Evolutionary conservation across 768 basidiomycete species (phyloP), one percentile per base, ranked within the genome.

Genomic region (Suillus cothurnatus): DNA sequence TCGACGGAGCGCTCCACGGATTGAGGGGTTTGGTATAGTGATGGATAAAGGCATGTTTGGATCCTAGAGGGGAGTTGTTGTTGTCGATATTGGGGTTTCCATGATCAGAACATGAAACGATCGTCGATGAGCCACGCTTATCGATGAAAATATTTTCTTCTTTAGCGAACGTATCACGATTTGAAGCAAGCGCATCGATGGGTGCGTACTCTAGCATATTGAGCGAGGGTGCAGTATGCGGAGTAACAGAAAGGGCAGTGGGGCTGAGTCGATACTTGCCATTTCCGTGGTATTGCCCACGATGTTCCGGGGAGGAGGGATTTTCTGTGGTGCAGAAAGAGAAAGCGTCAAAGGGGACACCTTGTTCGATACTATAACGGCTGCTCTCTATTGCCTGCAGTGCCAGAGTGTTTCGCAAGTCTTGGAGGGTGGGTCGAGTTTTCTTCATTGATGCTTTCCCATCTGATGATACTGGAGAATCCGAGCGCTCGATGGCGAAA

Each of bases 371-470:
- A 49, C 64, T 60, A 49, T 68, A 67, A 50, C 57, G 68, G 39
- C 67, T 65, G n/a, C 50, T n/a, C 28, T 64, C 67, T 32, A 39
- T 47, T 41, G 61, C 38, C n/a, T 67, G 73, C 11, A 60, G 21
- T 9, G 49, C 28, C 23, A 64, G 34, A 31, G 66, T 47, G 58
- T 61, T 52, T 69, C 71, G 70, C 34, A 76, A 49, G 47, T 70
- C 67, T 34, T 45, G 67, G 15, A 75, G 64, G 6, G 69, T 55
- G 14, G 70, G 74, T 14, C 66, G 62, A 3, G 64, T 0, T 56
- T 63, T 65, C 47, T 31, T 65, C 26, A 31, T 23, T 26, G 7
- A 32, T 15, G 53, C 34, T 32, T 26, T 62, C 47, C 39, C 26
- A 21, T 28, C 6, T 41, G 58, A 31, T 28, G 39, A 14, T 21